Evolutionary conservation across 139 green algal species (phyloP).

Genomic region (Yamagishiella unicocca): DNA sequence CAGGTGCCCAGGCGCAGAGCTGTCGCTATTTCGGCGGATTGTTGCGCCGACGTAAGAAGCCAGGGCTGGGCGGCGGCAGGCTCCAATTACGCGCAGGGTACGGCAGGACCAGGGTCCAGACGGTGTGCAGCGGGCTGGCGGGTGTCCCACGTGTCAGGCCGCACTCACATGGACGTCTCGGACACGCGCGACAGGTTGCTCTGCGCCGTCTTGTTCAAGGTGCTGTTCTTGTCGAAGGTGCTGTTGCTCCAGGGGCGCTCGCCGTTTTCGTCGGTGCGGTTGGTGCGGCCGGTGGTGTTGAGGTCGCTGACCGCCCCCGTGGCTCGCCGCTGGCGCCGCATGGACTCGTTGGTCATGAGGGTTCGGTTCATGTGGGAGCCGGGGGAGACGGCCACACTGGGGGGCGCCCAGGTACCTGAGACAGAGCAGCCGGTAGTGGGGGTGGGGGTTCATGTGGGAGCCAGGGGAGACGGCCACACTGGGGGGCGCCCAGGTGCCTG

Average conservation of each 20-base stretch:
- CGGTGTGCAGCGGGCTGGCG: too few relatives aligned
- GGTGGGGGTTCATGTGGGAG: background rate
- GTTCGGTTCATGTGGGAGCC: conserved; percentile 31
- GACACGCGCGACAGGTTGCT: conserved; percentile 6
- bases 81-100: too few relatives aligned
- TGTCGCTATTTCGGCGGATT: too few relatives aligned
- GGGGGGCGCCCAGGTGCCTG: conserved; percentile 41
- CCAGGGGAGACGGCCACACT: conserved; percentile 22
- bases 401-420: conserved; percentile 29
- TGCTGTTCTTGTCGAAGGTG: conserved; percentile 9
- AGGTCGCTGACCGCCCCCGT: background rate
- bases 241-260: background rate
- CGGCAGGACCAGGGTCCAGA: too few relatives aligned
- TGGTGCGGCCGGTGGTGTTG: background rate
- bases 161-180: conserved; percentile 44
- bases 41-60: too few relatives aligned
- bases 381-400: conserved; percentile 26
- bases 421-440: background rate
- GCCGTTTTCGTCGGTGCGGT: background rate
- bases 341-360: background rate
- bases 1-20: too few relatives aligned
- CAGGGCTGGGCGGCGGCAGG: too few relatives aligned
- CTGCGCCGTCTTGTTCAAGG: conserved; percentile 6
- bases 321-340: background rate
- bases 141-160: too few relatives aligned